Base-by-base conservation (phyloP, 768 basidiomycete species). In the Ramaria rubella region DNA sequence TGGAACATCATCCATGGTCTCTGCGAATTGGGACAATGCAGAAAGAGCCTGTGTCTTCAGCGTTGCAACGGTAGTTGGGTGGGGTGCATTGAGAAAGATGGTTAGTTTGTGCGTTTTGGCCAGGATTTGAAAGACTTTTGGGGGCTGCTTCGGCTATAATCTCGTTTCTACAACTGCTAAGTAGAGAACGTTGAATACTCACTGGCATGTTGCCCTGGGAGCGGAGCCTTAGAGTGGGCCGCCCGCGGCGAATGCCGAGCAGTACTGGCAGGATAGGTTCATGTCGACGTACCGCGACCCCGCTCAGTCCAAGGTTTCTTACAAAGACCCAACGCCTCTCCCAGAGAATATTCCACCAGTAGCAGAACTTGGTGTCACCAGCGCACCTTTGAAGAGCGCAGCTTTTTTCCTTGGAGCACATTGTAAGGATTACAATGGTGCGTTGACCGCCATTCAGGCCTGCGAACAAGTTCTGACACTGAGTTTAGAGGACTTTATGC, bases 371-470 rank as follows among this genome's bases (percentile, higher is more conserved):
- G 95, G 94, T 40, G 79, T 76, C 43, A 92, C 92, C 1, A 94
- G 91, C 62, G 96, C 86, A 58, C 96, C 95, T 1, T 76, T 98
- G 66, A 97, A 98, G 77, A 90, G 88, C 63, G 93, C 95, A 1
- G 87, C 92, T 7, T 98, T 97, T 81, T 97, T 97, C 75, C 84
- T 99, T 69, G 96, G 93, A 27, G 86, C 89, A 34, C 81, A 91
- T 69, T 99, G 95, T 81, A 92, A 92, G 72, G 90, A 93, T 57
- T 95, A 84, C 75, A 98, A 95, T 74, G 95, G 95, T 97, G 59
- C 52, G 87, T 73, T 17, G 33, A 49, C 27, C 15, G 5, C 19
- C 27, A 51, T 14, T 46, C 40, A 44, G 15, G 29, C 27, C 17
- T 43, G 31, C 43, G 29, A 14, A 49, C 33, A 49, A 26, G 44